A percentile compares a stretch with the other conserved stretches of the same genome.
Evolutionary conservation across 192 early-diverging fungal genomes (phyloP).

Genomic region (Coemansia sp.): DNA sequence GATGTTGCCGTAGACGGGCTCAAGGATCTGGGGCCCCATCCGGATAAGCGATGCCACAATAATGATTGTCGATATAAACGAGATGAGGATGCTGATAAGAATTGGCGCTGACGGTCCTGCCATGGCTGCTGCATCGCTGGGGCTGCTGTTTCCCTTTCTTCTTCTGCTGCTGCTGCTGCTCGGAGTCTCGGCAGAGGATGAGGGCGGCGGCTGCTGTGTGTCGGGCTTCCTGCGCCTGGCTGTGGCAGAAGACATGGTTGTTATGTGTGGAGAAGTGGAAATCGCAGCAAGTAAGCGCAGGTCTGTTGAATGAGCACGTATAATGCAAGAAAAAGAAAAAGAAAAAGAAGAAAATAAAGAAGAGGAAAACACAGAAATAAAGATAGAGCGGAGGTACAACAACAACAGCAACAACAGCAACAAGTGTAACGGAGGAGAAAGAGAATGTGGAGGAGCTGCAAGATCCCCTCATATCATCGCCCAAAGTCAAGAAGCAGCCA

Average conservation of each 20-base stretch:
- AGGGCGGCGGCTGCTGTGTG: neutral
- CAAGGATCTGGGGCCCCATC: conserved; percentile 61
- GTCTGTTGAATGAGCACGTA: neutral
- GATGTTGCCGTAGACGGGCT: conserved; percentile 70
- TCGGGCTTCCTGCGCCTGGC: neutral
- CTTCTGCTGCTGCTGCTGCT: neutral
- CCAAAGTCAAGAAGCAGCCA: neutral
- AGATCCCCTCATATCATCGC: neutral
- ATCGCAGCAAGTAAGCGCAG: neutral
- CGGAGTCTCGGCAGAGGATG: neutral
- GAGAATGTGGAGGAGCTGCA: neutral
- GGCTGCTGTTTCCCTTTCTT: neutral
- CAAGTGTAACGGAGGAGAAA: neutral
- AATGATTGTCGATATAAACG: conserved; percentile 24
- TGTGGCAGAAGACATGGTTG: conserved; percentile 7
- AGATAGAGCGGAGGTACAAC: neutral
- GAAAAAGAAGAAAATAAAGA: neutral
- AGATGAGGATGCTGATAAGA: conserved; percentile 22
- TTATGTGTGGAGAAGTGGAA: neutral
- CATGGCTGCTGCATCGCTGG: neutral
- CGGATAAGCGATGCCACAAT: conserved; percentile 41
- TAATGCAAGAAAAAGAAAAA: neutral
- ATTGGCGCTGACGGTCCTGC: conserved; percentile 15
- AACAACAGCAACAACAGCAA: too few species aligned
- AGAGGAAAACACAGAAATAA: neutral